phyloP scores from a whole-genome alignment of 495 filamentous ascomycete species.

The Penicillium macrosclerotiorum region DNA sequence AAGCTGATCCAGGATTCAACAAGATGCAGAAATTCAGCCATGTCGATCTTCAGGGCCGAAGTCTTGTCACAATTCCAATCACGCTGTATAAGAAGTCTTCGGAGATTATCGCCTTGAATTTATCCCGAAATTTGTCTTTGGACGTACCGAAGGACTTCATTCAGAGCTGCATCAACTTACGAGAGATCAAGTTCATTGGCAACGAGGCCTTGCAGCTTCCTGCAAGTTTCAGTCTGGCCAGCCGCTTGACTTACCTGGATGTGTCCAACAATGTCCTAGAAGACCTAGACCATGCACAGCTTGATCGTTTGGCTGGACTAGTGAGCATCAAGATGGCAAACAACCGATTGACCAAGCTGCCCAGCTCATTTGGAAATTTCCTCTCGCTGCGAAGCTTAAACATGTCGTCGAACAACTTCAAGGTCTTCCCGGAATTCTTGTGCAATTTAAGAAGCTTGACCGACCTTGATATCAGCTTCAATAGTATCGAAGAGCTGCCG shows the following conservation, averaged over 20 bases:
- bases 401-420: constrained; percentile 87
- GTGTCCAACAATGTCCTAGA: constrained; percentile 92
- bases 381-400: constrained; percentile 75
- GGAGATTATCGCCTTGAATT: constrained; percentile 92
- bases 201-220: constrained; percentile 91
- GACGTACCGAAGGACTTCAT: constrained; percentile 97
- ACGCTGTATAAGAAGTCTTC: constrained; percentile 84
- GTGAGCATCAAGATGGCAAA: constrained; percentile 91
- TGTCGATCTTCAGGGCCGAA: constrained; percentile 87
- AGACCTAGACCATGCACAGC: constrained; percentile 76
- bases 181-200: constrained; percentile 90
- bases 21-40: constrained; percentile 88
- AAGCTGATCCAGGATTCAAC: constrained; percentile 74
- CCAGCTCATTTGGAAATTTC: constrained; percentile 77
- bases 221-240: constrained; percentile 77
- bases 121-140: constrained; percentile 87
- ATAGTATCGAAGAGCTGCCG: constrained; percentile 74
- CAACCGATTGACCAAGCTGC: constrained; percentile 76
- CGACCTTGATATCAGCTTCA: constrained; percentile 97
- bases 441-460: constrained; percentile 79
- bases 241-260: constrained; percentile 80
- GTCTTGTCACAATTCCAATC: constrained; percentile 92
- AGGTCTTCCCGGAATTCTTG: constrained; percentile 78
- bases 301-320: constrained; percentile 68
- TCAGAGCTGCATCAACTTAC: constrained; percentile 82